Conservation (phyloP, 1,139 yeast genomes). For the Hanseniaspora uvarum region DNA sequence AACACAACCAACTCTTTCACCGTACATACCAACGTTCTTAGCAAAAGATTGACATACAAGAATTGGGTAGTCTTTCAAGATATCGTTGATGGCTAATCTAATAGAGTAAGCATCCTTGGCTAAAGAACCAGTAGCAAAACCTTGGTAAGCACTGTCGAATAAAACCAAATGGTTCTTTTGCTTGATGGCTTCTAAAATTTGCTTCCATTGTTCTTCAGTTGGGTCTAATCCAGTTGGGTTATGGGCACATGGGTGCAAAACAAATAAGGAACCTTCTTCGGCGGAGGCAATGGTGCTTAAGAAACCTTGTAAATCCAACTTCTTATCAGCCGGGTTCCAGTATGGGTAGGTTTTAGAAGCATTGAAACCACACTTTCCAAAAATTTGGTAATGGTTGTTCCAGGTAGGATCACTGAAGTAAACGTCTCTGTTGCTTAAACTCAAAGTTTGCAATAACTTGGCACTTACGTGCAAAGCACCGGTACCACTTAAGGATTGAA, state of each 20-base stretch:
- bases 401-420: slow-evolving; percentile 88
- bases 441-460: slow-evolving; percentile 44
- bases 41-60: slow-evolving; percentile 93
- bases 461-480: slow-evolving; percentile 92
- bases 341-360: slow-evolving; percentile 61
- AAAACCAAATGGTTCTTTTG: slow-evolving; percentile 64
- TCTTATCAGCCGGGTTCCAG: slow-evolving; percentile 58
- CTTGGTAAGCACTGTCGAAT: slow-evolving; percentile 95
- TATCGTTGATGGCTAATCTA: slow-evolving; percentile 59
- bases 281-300: slow-evolving; percentile 57
- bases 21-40: slow-evolving; percentile 93
- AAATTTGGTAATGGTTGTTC: slow-evolving; percentile 89
- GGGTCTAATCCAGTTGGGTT: slow-evolving; percentile 98
- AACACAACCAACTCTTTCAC: slow-evolving; percentile 93
- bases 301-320: slow-evolving; percentile 60
- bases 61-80: slow-evolving; percentile 38
- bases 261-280: slow-evolving; percentile 66
- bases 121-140: slow-evolving; percentile 86
- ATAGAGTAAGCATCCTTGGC: slow-evolving; percentile 80
- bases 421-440: slow-evolving; percentile 41
- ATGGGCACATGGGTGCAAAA: slow-evolving; percentile 93
- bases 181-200: slow-evolving; percentile 52
- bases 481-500: slow-evolving; percentile 88
- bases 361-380: slow-evolving; percentile 53
- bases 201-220: slow-evolving; percentile 71